These are phyloP conservation scores for Obelidium mucronatum DNA, from an alignment of 192 early-diverging fungal species.

Conservation along the genomic window DNA sequence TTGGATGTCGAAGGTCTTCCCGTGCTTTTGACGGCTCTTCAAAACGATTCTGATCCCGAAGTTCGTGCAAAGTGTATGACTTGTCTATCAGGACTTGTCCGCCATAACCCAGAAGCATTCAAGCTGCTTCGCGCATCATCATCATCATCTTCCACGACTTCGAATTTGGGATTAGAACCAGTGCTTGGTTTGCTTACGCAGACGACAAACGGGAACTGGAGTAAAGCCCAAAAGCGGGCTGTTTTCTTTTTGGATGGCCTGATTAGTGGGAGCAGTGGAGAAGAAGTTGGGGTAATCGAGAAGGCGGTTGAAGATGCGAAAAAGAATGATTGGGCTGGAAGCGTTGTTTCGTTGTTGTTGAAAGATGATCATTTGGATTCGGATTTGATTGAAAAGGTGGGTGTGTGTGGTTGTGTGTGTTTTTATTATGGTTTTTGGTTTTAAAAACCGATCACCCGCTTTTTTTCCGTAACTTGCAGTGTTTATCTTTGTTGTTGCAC, in stretches of 20 bases:
- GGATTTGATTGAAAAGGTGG: conserved; percentile 48
- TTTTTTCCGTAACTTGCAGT: not conserved
- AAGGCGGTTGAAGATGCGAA: conserved; percentile 33
- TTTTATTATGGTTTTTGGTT: not conserved
- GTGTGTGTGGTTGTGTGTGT: not conserved
- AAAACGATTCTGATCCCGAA: conserved; percentile 34
- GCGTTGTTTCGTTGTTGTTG: conserved; percentile 33
- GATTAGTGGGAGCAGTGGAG: conserved; percentile 39
- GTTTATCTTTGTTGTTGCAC: conserved; percentile 1
- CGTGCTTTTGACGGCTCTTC: conserved; percentile 34
- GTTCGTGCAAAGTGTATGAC: conserved; percentile 50
- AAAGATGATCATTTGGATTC: conserved; percentile 19
- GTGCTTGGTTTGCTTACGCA: not conserved
- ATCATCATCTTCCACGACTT: conserved; percentile 14
- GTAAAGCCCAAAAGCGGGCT: conserved; percentile 26
- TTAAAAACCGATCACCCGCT: not conserved
- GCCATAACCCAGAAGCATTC: conserved; percentile 44
- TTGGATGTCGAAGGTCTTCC: conserved; percentile 42
- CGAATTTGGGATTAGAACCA: conserved; percentile 13
- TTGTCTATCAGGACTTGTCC: conserved; percentile 51
- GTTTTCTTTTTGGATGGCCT: conserved; percentile 50
- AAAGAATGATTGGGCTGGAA: conserved; percentile 34
- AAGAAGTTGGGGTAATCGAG: conserved; percentile 32
- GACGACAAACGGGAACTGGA: not conserved
- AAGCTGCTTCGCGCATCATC: conserved; percentile 31